phyloP scores from a whole-genome alignment of 2,329 filamentous ascomycete species.

The Aspergillus sp. region DNA sequence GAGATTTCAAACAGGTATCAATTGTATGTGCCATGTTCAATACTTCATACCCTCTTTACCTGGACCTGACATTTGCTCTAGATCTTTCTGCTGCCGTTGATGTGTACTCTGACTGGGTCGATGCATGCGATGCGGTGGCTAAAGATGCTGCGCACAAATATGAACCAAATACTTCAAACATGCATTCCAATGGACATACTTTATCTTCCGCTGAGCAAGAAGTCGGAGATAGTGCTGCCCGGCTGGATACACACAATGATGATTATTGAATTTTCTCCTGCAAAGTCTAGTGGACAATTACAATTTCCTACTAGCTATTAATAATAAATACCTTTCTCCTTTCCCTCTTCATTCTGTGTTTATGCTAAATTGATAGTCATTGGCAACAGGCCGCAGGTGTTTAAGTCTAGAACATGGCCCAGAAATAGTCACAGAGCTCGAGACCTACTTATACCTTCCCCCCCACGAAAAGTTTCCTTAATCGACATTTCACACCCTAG shows the following conservation, averaged over 20 bases:
- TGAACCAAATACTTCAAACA: slow-evolving; percentile 22
- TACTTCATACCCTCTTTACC: not conserved
- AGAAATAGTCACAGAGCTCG: not conserved
- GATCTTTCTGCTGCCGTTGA: slow-evolving; percentile 89
- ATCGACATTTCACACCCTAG: too few relatives aligned
- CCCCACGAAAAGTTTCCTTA: not conserved
- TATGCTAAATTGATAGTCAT: too few relatives aligned
- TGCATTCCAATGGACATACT: slow-evolving; percentile 17
- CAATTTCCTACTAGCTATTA: not conserved
- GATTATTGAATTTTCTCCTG: slow-evolving; percentile 27
- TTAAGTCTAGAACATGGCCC: not conserved
- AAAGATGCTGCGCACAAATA: slow-evolving; percentile 54
- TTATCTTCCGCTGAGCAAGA: slow-evolving; percentile 20
- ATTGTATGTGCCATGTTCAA: slow-evolving; percentile 61
- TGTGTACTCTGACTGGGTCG: slow-evolving; percentile 97
- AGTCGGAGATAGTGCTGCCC: slow-evolving; percentile 14
- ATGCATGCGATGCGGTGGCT: slow-evolving; percentile 77
- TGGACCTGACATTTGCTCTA: slow-evolving; percentile 35
- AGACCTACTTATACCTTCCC: not conserved
- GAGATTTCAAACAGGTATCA: slow-evolving; percentile 87
- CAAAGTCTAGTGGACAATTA: not conserved
- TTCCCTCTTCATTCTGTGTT: not conserved
- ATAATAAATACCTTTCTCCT: not conserved
- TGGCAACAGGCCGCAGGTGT: not conserved
- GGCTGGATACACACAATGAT: slow-evolving; percentile 25